phyloP scores from a whole-genome alignment of 2,329 filamentous ascomycete genomes.

The Talaromyces sp. region DNA sequence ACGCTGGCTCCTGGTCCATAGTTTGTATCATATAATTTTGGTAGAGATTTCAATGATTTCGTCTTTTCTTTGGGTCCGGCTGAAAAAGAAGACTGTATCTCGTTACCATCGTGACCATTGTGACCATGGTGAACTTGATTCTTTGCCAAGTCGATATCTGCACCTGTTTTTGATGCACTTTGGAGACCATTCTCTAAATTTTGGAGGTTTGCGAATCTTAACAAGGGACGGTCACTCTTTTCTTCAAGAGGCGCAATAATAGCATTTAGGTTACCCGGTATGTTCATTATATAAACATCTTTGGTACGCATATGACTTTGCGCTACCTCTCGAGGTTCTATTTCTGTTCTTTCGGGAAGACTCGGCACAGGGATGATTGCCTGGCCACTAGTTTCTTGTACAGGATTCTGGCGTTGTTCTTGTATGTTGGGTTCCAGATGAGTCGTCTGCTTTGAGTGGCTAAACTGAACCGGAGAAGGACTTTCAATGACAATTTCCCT shows the following conservation, averaged over 20 bases:
- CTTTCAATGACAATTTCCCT: neutral
- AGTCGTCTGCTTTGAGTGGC: neutral
- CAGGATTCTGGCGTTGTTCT: neutral
- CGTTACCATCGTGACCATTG: too few species aligned
- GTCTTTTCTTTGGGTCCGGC: too few species aligned
- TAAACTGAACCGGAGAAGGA: neutral
- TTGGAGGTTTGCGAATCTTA: too few species aligned
- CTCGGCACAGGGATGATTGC: neutral
- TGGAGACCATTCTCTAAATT: too few species aligned
- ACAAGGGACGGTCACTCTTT: neutral
- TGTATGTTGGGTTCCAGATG: neutral
- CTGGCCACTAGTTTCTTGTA: neutral
- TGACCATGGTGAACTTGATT: too few species aligned
- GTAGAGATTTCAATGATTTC: too few species aligned
- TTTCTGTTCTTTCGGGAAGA: neutral
- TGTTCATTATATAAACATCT: neutral
- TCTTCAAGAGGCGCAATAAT: neutral
- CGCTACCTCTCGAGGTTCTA: neutral
- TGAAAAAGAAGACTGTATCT: too few species aligned
- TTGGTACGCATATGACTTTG: neutral
- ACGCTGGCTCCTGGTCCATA: too few species aligned
- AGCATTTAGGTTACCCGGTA: neutral
- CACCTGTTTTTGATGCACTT: too few species aligned
- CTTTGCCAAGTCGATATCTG: too few species aligned
- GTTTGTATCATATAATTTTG: too few species aligned